These are phyloP conservation scores for Aureobasidium sp. DNA, from an alignment of 2,329 filamentous ascomycete species.

Conservation along the genomic window DNA sequence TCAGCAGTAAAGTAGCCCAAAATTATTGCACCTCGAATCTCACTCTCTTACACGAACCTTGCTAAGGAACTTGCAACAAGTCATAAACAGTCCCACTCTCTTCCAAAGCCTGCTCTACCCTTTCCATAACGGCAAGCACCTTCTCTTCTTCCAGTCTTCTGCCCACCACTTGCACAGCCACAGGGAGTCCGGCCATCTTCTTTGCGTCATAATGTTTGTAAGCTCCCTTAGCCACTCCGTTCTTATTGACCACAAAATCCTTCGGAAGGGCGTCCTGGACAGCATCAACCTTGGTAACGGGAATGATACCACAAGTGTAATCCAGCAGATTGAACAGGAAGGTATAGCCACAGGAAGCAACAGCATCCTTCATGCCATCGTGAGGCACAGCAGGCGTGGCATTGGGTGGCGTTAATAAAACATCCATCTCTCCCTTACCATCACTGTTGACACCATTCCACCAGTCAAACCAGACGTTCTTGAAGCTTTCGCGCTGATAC, in stretches of 20 bases:
- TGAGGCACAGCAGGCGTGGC: slow-evolving; percentile 85
- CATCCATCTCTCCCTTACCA: slow-evolving; percentile 50
- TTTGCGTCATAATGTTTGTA: slow-evolving; percentile 79
- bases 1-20: not conserved
- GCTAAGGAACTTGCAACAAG: slow-evolving; percentile 36
- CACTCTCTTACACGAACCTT: not conserved
- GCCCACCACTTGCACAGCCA: slow-evolving; percentile 78
- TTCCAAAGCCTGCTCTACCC: slow-evolving; percentile 67
- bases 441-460: slow-evolving; percentile 52
- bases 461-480: slow-evolving; percentile 74
- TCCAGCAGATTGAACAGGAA: slow-evolving; percentile 91
- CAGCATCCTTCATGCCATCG: slow-evolving; percentile 75
- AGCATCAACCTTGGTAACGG: slow-evolving; percentile 76
- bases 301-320: slow-evolving; percentile 75
- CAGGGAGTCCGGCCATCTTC: slow-evolving; percentile 81
- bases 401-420: slow-evolving; percentile 77
- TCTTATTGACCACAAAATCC: slow-evolving; percentile 57
- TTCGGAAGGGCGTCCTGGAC: slow-evolving; percentile 58
- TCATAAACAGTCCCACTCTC: slow-evolving; percentile 44
- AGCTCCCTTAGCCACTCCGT: slow-evolving; percentile 73
- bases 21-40: not conserved
- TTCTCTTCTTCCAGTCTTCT: slow-evolving; percentile 79
- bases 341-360: slow-evolving; percentile 84
- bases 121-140: slow-evolving; percentile 72
- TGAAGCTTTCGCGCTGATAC: slow-evolving; percentile 67